Conservation (phyloP, 441 rosid genomes). For the Metrosideros polymorpha region DNA sequence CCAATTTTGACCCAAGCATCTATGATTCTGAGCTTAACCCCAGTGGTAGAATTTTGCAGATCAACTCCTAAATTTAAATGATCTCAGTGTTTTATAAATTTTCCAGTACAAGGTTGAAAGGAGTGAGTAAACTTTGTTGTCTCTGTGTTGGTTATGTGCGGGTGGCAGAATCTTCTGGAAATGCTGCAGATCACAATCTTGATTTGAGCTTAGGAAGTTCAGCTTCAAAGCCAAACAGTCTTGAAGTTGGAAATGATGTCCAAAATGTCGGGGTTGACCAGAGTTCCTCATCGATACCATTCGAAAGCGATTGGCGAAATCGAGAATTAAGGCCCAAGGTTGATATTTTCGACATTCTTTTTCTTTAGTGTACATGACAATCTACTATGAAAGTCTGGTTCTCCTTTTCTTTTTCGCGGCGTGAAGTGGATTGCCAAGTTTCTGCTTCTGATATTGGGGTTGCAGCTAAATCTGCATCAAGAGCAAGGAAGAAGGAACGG, state of each 20-base stretch:
- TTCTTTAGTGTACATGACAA: neutral
- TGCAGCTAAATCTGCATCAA: slow-evolving; percentile 13
- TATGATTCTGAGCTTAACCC: slow-evolving; percentile 67
- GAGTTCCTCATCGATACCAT: slow-evolving; percentile 11
- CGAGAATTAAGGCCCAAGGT: slow-evolving; percentile 32
- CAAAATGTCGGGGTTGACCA: slow-evolving; percentile 19
- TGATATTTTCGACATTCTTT: neutral
- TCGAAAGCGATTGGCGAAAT: slow-evolving; percentile 28
- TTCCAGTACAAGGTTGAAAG: neutral
- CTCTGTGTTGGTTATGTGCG: neutral
- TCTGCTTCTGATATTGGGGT: neutral
- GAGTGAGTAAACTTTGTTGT: neutral
- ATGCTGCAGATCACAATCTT: slow-evolving; percentile 59
- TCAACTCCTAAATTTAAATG: neutral
- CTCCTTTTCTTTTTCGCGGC: neutral
- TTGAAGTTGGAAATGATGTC: slow-evolving; percentile 4
- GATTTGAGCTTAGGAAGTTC: slow-evolving; percentile 87
- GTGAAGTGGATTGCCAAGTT: neutral
- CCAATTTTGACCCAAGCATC: slow-evolving; percentile 86
- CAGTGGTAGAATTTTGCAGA: slow-evolving; percentile 21
- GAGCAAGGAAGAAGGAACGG: slow-evolving; percentile 18
- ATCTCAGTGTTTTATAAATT: neutral
- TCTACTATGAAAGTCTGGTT: neutral
- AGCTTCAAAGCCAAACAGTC: slow-evolving; percentile 30
- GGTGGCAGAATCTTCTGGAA: slow-evolving; percentile 36